Evolutionary conservation across 352 stramenopile species (phyloP).

Genomic region (Phytophthora sp.): DNA sequence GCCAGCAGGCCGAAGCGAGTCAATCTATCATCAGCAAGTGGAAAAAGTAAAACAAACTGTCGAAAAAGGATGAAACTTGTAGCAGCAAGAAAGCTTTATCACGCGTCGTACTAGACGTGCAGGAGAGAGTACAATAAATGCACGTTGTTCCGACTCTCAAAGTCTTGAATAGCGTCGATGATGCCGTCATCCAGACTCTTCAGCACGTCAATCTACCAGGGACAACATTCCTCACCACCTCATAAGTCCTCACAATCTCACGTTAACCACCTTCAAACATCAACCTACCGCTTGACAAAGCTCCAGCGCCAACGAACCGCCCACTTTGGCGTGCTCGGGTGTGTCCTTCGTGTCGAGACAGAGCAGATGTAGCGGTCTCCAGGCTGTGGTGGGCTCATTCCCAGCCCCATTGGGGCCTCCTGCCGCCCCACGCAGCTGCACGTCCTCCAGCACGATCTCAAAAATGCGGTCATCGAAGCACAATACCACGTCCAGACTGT

Average conservation of each 20-base stretch:
- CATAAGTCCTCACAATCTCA: no score
- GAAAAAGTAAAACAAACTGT: constrained; percentile 39
- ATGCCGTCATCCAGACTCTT: constrained; percentile 55
- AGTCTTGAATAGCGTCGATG: constrained; percentile 58
- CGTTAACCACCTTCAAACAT: neutral
- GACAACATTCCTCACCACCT: no score
- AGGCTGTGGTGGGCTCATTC: constrained; percentile 49
- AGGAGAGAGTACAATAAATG: constrained; percentile 72
- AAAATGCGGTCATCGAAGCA: constrained; percentile 93
- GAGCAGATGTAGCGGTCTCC: constrained; percentile 79
- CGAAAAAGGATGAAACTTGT: neutral
- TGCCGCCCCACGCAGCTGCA: constrained; percentile 60
- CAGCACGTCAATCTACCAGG: constrained; percentile 60
- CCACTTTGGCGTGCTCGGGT: constrained; percentile 84
- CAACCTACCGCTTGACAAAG: constrained; percentile 65
- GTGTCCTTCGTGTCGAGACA: constrained; percentile 91
- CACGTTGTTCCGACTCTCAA: constrained; percentile 65
- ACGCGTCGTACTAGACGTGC: constrained; percentile 70
- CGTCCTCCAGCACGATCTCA: constrained; percentile 85
- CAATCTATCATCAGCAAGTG: constrained; percentile 48
- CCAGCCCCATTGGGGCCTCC: constrained; percentile 29
- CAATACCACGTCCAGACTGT: constrained; percentile 84
- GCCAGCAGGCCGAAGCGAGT: constrained; percentile 37
- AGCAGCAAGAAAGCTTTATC: no score
- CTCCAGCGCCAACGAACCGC: constrained; percentile 78